Percentiles rank a stretch among this genome's conserved stretches.
Conservation (phyloP, 108 stramenopile species). For the Cyclotella choctawhatcheeana region DNA sequence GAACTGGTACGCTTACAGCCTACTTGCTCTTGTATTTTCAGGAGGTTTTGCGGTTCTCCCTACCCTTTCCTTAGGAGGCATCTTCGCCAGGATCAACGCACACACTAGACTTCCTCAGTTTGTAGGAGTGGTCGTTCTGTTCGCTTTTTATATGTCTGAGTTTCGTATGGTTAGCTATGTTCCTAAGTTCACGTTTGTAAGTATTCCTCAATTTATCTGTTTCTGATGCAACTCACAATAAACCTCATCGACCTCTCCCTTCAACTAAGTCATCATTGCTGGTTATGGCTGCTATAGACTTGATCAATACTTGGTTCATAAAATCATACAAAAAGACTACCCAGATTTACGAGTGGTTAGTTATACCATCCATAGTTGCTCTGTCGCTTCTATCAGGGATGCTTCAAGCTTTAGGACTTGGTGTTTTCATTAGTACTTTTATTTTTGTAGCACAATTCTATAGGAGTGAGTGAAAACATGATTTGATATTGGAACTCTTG, state of each 20-base stretch:
- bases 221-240: background rate
- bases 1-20: slow-evolving; percentile 57
- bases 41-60: slow-evolving; percentile 52
- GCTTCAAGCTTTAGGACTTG: slow-evolving; percentile 67
- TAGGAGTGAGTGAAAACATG: slow-evolving; percentile 21
- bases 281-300: slow-evolving; percentile 66
- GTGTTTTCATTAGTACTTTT: slow-evolving; percentile 71
- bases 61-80: slow-evolving; percentile 49
- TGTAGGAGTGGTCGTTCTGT: slow-evolving; percentile 49
- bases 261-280: slow-evolving; percentile 55
- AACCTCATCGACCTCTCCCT: background rate
- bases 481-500: too few species aligned
- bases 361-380: slow-evolving; percentile 73
- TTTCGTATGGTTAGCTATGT: slow-evolving; percentile 67
- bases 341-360: slow-evolving; percentile 64
- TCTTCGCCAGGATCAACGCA: slow-evolving; percentile 67
- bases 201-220: background rate
- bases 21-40: slow-evolving; percentile 46
- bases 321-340: slow-evolving; percentile 53
- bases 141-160: slow-evolving; percentile 61
- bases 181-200: slow-evolving; percentile 68
- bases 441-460: slow-evolving; percentile 81
- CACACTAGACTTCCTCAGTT: slow-evolving; percentile 57
- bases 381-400: slow-evolving; percentile 62
- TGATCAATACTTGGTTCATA: slow-evolving; percentile 61